These are phyloP conservation scores for Ceratobasidium theobromae DNA, from an alignment of 1,284 basidiomycete species.

Conservation along the genomic window DNA sequence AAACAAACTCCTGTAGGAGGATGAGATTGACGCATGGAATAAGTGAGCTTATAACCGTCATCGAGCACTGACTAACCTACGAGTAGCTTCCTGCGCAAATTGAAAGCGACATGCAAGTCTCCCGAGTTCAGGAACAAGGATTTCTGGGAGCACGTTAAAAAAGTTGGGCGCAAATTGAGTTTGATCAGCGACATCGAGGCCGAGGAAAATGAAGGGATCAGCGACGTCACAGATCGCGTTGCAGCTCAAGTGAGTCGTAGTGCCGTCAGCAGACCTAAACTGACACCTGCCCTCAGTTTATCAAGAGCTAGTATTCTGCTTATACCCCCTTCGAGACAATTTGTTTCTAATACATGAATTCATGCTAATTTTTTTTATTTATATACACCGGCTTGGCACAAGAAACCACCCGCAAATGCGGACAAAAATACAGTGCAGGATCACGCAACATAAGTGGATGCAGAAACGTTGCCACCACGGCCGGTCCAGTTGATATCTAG, in stretches of 20 bases:
- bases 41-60: constrained; percentile 44
- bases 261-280: background rate
- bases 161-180: constrained; percentile 55
- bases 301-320: background rate
- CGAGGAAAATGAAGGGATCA: constrained; percentile 32
- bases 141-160: constrained; percentile 63
- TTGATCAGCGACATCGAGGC: constrained; percentile 67
- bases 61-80: constrained; percentile 3
- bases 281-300: background rate
- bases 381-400: constrained; percentile 1
- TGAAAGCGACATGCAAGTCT: constrained; percentile 56
- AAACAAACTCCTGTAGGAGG: constrained; percentile 54
- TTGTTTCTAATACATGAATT: constrained; percentile 17
- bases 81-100: constrained; percentile 56
- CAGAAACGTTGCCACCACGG: constrained; percentile 90
- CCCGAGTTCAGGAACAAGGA: constrained; percentile 57
- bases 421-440: constrained; percentile 11
- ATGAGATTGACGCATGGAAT: constrained; percentile 79
- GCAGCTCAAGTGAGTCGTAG: constrained; percentile 23
- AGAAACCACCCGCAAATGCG: constrained; percentile 8
- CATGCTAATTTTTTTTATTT: constrained; percentile 18
- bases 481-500: constrained; percentile 90
- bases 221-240: constrained; percentile 28
- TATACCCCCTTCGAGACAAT: background rate
- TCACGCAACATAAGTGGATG: constrained; percentile 89